Evolutionary conservation across 2,329 filamentous ascomycete species (phyloP).

Genomic region (Hymenoscyphus fraxineus): DNA sequence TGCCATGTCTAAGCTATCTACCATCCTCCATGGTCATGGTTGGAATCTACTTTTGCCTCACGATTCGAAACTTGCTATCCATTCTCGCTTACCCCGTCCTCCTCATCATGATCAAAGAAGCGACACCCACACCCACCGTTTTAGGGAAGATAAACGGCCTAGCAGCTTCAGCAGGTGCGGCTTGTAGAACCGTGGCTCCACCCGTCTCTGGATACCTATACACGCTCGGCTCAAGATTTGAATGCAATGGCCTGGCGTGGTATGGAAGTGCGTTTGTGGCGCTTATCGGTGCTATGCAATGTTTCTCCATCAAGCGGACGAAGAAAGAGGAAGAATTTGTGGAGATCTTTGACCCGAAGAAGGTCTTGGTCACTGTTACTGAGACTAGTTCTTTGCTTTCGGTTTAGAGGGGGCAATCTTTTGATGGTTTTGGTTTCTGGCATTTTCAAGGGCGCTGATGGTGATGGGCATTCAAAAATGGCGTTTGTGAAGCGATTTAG

Average conservation of each 20-base stretch:
- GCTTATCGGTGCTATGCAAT: conserved; percentile 54
- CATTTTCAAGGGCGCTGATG: not conserved
- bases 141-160: conserved; percentile 64
- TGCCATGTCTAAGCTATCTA: conserved; percentile 55
- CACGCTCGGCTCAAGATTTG: conserved; percentile 52
- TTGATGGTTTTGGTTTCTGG: not conserved
- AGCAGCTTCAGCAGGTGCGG: conserved; percentile 61
- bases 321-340: conserved; percentile 16
- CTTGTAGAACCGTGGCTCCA: conserved; percentile 64
- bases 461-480: not conserved
- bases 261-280: conserved; percentile 58
- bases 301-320: conserved; percentile 41
- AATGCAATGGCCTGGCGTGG: conserved; percentile 61
- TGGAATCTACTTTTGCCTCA: conserved; percentile 49
- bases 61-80: conserved; percentile 55
- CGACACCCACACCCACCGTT: conserved; percentile 52
- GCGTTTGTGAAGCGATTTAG: conserved; percentile 15
- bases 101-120: conserved; percentile 65
- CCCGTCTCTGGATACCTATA: conserved; percentile 63
- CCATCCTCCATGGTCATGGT: conserved; percentile 48
- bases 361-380: conserved; percentile 3
- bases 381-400: conserved; percentile 1
- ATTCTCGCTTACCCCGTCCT: conserved; percentile 63
- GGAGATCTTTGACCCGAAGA: conserved; percentile 15
- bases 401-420: not conserved